These are phyloP conservation scores for Ogataea angusta DNA, from an alignment of 805 yeast species.

Conservation along the genomic window DNA sequence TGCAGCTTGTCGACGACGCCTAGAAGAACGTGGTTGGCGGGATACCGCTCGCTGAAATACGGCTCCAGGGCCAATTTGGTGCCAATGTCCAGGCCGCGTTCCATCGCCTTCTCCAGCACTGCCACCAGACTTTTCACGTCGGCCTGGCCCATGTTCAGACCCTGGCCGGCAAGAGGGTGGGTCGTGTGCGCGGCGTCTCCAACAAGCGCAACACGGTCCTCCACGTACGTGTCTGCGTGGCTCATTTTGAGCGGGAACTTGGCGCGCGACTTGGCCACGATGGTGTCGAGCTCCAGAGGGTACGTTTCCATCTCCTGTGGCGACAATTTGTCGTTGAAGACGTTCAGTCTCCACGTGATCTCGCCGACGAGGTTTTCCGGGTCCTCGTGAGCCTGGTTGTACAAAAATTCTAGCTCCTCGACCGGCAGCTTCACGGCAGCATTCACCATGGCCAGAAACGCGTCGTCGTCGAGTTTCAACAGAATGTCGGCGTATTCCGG, in stretches of 20 bases:
- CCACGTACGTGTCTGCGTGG: constrained; percentile 87
- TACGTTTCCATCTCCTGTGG: constrained; percentile 51
- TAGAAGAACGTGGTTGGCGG: constrained; percentile 71
- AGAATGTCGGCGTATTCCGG: constrained; percentile 69
- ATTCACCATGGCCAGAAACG: constrained; percentile 70
- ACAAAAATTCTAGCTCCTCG: constrained; percentile 72
- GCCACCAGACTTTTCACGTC: constrained; percentile 73
- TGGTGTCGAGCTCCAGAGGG: constrained; percentile 63
- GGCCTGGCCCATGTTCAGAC: constrained; percentile 94
- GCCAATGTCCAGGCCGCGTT: constrained; percentile 88
- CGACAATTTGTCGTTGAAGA: constrained; percentile 32
- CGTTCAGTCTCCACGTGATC: constrained; percentile 64
- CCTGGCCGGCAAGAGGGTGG: constrained; percentile 97
- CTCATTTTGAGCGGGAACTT: constrained; percentile 83
- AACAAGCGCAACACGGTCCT: constrained; percentile 82
- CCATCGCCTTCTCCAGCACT: constrained; percentile 66
- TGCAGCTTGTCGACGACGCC: constrained; percentile 92
- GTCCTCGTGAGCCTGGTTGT: constrained; percentile 39
- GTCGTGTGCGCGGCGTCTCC: constrained; percentile 99
- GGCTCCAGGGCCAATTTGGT: constrained; percentile 76
- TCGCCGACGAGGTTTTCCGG: constrained; percentile 56
- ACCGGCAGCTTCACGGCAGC: constrained; percentile 82
- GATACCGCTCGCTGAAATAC: constrained; percentile 80
- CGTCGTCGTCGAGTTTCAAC: constrained; percentile 52
- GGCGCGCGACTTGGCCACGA: constrained; percentile 68